Conservation (phyloP, 495 filamentous ascomycete species). For the Tuber umbilicatum region DNA sequence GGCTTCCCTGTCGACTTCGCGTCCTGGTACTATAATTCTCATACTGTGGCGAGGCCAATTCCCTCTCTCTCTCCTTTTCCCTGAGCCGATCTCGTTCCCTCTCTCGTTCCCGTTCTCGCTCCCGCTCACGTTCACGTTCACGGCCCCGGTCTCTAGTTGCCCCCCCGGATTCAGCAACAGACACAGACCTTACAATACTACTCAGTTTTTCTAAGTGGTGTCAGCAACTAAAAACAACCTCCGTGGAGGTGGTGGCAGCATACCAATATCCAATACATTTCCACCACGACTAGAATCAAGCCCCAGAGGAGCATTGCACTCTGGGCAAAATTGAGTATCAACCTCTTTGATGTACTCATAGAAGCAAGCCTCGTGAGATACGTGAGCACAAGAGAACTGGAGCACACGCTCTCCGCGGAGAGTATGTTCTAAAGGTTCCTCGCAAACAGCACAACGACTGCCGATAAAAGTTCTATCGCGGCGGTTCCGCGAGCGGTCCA, state of each 20-base stretch:
- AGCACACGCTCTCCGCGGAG: constrained; percentile 89
- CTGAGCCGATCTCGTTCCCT: constrained; percentile 29
- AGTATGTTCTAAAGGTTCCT: constrained; percentile 95
- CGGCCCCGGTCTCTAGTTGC: constrained; percentile 41
- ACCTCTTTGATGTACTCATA: constrained; percentile 97
- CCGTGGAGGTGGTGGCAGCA: constrained; percentile 38
- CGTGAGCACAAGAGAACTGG: constrained; percentile 92
- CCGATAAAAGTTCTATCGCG: constrained; percentile 93
- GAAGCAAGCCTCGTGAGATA: constrained; percentile 97
- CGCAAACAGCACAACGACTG: constrained; percentile 89
- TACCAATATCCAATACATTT: constrained; percentile 91
- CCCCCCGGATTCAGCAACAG: constrained; percentile 55
- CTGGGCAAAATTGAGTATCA: constrained; percentile 90
- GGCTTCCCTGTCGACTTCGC: constrained; percentile 40
- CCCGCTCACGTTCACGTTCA: constrained; percentile 41
- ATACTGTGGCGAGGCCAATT: constrained; percentile 46
- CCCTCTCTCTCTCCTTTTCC: constrained; percentile 41
- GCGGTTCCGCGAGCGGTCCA: constrained; percentile 72
- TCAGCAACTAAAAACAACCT: constrained; percentile 20
- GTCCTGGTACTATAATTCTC: constrained; percentile 31
- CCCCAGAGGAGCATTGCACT: constrained; percentile 86
- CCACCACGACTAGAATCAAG: constrained; percentile 92
- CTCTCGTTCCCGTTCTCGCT: constrained; percentile 19
- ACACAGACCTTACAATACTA: constrained; percentile 82
- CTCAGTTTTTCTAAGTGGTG: constrained; percentile 75